phyloP scores from a whole-genome alignment of 2,329 filamentous ascomycete genomes.

The Parastagonospora nodorum region DNA sequence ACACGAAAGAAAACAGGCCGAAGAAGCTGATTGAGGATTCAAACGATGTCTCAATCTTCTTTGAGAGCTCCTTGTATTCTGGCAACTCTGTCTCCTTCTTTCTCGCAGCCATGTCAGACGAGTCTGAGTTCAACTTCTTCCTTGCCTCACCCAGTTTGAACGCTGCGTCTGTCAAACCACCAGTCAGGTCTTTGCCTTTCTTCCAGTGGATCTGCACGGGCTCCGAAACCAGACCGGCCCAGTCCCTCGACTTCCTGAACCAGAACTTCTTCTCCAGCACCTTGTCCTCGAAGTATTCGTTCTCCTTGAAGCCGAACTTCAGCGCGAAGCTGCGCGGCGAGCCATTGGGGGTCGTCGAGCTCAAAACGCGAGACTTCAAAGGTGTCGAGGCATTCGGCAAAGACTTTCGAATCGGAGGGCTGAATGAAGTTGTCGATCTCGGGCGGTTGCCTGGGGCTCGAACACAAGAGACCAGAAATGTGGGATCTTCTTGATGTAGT shows the following conservation, averaged over 20 bases:
- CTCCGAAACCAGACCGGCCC: slow-evolving; percentile 81
- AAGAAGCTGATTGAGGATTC: slow-evolving; percentile 80
- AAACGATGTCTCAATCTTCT: slow-evolving; percentile 61
- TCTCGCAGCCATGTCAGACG: slow-evolving; percentile 46
- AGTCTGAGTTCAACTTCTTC: slow-evolving; percentile 38
- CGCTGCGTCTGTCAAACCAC: slow-evolving; percentile 76
- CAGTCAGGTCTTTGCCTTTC: slow-evolving; percentile 77
- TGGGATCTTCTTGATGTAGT: slow-evolving; percentile 72
- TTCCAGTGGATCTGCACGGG: slow-evolving; percentile 84
- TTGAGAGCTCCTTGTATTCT: slow-evolving; percentile 60
- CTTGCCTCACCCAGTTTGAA: slow-evolving; percentile 71
- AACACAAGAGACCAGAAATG: slow-evolving; percentile 96
- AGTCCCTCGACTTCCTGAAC: slow-evolving; percentile 73
- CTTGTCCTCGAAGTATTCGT: slow-evolving; percentile 79
- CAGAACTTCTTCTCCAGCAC: slow-evolving; percentile 91
- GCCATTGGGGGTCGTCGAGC: slow-evolving; percentile 67
- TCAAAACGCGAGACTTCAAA: slow-evolving; percentile 82
- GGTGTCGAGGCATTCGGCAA: slow-evolving; percentile 69
- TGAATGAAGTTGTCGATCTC: slow-evolving; percentile 90
- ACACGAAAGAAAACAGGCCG: slow-evolving; percentile 79
- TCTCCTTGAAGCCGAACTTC: slow-evolving; percentile 77
- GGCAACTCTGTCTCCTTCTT: slow-evolving; percentile 61
- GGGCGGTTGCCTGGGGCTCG: slow-evolving; percentile 77
- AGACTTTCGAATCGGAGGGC: slow-evolving; percentile 74
- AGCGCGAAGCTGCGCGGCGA: slow-evolving; percentile 77